Percentiles rank a stretch among this genome's conserved stretches.
These are phyloP conservation scores for Pseudocercospora crystallina DNA, from an alignment of 2,329 filamentous ascomycete species.

Conservation along the genomic window DNA sequence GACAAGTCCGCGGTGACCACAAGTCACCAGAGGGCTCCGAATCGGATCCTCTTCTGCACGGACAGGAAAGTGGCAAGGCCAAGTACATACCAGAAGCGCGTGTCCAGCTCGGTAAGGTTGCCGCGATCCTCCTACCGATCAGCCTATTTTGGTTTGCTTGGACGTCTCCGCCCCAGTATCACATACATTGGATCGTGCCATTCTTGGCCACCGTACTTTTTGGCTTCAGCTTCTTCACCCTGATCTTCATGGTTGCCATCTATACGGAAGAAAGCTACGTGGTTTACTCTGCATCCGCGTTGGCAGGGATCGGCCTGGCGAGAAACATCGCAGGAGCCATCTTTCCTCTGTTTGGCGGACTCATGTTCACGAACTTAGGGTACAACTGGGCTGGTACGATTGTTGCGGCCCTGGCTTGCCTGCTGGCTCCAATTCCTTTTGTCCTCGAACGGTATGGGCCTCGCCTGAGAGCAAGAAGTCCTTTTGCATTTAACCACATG, in stretches of 20 bases:
- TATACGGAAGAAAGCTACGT: constrained; percentile 53
- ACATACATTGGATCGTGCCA: constrained; percentile 40
- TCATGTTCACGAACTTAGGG: constrained; percentile 40
- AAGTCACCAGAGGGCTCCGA: constrained; percentile 20
- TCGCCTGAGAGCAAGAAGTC: constrained; percentile 38
- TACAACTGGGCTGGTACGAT: constrained; percentile 42
- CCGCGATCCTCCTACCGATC: constrained; percentile 42
- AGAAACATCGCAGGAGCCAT: constrained; percentile 40
- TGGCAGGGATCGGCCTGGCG: constrained; percentile 43
- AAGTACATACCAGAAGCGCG: constrained; percentile 44
- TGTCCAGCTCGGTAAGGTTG: constrained; percentile 46
- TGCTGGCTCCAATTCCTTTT: constrained; percentile 24
- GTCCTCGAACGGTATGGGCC: constrained; percentile 37
- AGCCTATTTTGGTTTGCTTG: constrained; percentile 46
- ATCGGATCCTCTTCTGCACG: neutral
- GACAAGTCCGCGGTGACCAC: constrained; percentile 37
- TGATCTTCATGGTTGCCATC: constrained; percentile 52
- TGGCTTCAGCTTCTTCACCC: constrained; percentile 52
- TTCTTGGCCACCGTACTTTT: constrained; percentile 52
- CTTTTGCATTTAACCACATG: constrained; percentile 41
- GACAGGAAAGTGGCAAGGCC: constrained; percentile 14
- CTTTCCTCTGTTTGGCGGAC: constrained; percentile 42
- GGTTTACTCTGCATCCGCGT: constrained; percentile 42
- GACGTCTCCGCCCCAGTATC: constrained; percentile 34
- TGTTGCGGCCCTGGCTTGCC: constrained; percentile 39